These are phyloP conservation scores for Somion occarium DNA, from an alignment of 1,284 basidiomycete species.

Conservation along the genomic window DNA sequence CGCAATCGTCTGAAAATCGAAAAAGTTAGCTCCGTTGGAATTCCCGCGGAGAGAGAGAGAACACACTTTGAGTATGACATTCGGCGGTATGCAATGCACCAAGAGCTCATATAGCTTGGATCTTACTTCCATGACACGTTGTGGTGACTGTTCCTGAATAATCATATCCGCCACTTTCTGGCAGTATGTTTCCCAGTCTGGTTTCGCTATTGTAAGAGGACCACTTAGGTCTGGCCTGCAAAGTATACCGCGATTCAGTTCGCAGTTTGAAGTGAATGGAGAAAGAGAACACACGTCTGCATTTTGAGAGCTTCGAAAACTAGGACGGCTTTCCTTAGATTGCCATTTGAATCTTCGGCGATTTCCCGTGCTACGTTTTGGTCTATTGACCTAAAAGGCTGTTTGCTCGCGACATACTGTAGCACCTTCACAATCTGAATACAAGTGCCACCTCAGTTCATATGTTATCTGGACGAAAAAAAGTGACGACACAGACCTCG, in stretches of 20 bases:
- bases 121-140: constrained; percentile 87
- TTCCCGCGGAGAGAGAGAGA: neutral
- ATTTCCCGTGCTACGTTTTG: constrained; percentile 68
- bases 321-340: constrained; percentile 92
- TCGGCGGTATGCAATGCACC: constrained; percentile 97
- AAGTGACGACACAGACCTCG: constrained; percentile 53
- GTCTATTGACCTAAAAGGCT: constrained; percentile 77
- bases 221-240: constrained; percentile 66
- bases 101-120: constrained; percentile 94
- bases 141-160: constrained; percentile 89
- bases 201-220: constrained; percentile 81
- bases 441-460: neutral
- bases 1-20: constrained; percentile 69
- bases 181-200: constrained; percentile 99
- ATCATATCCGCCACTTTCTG: constrained; percentile 92
- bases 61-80: constrained; percentile 80
- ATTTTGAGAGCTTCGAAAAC: constrained; percentile 95
- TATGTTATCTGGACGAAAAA: neutral
- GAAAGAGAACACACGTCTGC: constrained; percentile 70
- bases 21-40: constrained; percentile 3
- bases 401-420: constrained; percentile 76
- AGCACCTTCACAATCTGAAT: constrained; percentile 79
- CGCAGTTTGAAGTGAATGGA: neutral
- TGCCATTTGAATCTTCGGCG: constrained; percentile 80
- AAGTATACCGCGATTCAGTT: constrained; percentile 19